Conservation (phyloP, 257 asterid species). For the Rauvolfia tetraphylla region DNA sequence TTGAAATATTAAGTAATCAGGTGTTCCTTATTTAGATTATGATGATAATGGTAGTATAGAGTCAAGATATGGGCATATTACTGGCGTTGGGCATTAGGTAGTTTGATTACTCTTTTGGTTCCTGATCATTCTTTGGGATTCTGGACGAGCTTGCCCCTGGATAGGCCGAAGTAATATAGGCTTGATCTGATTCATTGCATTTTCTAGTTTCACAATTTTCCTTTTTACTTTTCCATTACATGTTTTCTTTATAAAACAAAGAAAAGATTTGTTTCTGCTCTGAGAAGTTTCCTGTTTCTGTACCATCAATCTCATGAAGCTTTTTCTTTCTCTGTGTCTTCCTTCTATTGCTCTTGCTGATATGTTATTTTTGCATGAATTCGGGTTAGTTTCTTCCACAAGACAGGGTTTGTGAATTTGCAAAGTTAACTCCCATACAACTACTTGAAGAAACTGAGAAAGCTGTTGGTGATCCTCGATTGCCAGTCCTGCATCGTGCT, state of each 20-base stretch:
- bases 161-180: not conserved
- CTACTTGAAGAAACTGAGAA: constrained; percentile 96
- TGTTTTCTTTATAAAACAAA: not conserved
- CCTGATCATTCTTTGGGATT: not conserved
- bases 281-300: constrained; percentile 4
- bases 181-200: not conserved
- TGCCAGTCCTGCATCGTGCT: constrained; percentile 62
- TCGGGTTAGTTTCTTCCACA: constrained; percentile 83
- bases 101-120: not conserved
- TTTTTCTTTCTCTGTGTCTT: constrained; percentile 6
- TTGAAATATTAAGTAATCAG: not conserved
- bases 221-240: not conserved
- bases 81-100: not conserved
- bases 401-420: constrained; percentile 98
- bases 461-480: constrained; percentile 88
- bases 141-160: not conserved
- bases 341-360: constrained; percentile 14
- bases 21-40: not conserved
- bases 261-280: not conserved
- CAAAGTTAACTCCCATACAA: constrained; percentile 90
- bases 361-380: constrained; percentile 14
- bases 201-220: not conserved
- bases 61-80: not conserved
- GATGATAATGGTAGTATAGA: not conserved
- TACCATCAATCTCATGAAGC: constrained; percentile 9